Base-by-base conservation (phyloP, 495 filamentous ascomycete genomes). In the Trichoderma asperelloides region DNA sequence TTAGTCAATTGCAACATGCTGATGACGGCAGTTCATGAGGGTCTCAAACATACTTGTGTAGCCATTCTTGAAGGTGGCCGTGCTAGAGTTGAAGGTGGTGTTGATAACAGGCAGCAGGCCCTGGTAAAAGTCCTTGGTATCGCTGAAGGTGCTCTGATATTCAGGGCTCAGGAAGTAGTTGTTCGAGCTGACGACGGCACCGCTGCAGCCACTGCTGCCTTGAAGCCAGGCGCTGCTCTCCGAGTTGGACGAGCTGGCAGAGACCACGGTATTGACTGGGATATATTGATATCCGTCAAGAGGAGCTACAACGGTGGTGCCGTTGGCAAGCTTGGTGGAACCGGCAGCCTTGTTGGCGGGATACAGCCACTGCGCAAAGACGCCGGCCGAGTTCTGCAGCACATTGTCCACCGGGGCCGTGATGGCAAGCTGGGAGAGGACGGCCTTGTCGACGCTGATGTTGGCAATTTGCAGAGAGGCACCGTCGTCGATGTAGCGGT, bases 331-430 rank as follows among this genome's bases (percentile, higher is more conserved):
- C 60, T 76, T 78, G 62, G 82, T 79, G 27, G 77, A 71, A 23
- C 80, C 76, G 62, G 74, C 75, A 15, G 73, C 27, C 33, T 85
- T 86, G 25, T 85, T 79, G 3, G 92, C 90, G 18, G 91, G 91
- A 72, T 96, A 96, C 11, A 96, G 78, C 11, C 88, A 91, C 77
- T 93, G 90, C 72, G 94, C 81, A 72, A 94, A 96, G 7, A 86
- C 89, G 70, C 88, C 81, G 1, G 89, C 89, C 5, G 89, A 89
- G 23, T 82, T 87, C 74, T 88, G 84, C 55, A 91, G 78, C 21
- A 91, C 88, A 12, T 76, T 79, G 70, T 90, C 87, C 8, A 79
- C 70, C 1, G 89, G 87, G 21, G 84, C 78, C 21, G 87, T 87
- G 12, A 85, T 77, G 62, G 78, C 76, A 70, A 91, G 78, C 74